A percentile compares a stretch with the other conserved stretches of the same genome.
phyloP scores from a whole-genome alignment of 148 eudicot genomes.

The Simmondsia chinensis region DNA sequence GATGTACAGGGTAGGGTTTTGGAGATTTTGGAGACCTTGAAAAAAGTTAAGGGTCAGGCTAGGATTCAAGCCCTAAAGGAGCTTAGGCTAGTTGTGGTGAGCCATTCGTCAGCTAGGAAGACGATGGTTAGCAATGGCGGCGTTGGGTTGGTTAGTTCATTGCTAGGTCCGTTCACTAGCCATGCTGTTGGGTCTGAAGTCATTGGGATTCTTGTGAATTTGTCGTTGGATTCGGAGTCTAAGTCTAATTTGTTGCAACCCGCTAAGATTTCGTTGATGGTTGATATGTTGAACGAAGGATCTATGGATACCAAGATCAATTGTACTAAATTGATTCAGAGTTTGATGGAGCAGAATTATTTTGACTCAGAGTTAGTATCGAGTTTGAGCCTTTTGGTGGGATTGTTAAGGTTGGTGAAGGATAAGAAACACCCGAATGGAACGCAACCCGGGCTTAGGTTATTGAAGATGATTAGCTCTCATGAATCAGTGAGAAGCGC shows the following conservation, averaged over 20 bases:
- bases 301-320: constrained; percentile 75
- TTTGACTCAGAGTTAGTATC: constrained; percentile 47
- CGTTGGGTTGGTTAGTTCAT: constrained; percentile 32
- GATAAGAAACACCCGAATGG: constrained; percentile 63
- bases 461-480: constrained; percentile 47
- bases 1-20: constrained; percentile 80
- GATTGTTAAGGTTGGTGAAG: constrained; percentile 61
- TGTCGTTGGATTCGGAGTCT: constrained; percentile 37
- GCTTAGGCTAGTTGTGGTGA: constrained; percentile 36
- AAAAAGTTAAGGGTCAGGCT: constrained; percentile 67
- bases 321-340: constrained; percentile 51
- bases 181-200: constrained; percentile 85
- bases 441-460: constrained; percentile 43
- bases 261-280: constrained; percentile 58
- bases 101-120: constrained; percentile 50
- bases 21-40: constrained; percentile 59
- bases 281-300: constrained; percentile 89
- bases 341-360: constrained; percentile 37
- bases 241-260: constrained; percentile 54
- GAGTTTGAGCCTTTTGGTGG: constrained; percentile 76
- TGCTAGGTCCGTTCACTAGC: constrained; percentile 69
- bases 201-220: constrained; percentile 57
- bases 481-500: constrained; percentile 39
- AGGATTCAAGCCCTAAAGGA: constrained; percentile 64
- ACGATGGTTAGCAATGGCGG: constrained; percentile 63